Conservation (phyloP, 768 basidiomycete species). For the Termitomyces sp. region DNA sequence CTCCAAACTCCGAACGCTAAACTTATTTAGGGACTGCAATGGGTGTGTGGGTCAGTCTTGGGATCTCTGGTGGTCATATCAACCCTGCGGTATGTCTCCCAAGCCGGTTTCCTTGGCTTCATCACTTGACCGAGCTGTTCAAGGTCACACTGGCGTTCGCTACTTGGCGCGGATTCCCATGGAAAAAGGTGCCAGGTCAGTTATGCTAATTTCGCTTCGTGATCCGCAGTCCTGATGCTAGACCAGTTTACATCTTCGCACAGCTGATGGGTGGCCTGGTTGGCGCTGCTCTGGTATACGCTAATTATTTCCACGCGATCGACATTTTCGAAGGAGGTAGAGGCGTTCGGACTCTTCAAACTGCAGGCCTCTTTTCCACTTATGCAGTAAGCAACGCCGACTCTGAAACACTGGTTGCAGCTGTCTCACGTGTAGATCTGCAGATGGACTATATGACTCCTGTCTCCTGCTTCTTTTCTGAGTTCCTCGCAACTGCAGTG, state of each 20-base stretch:
- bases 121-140: neutral
- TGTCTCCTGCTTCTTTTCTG: slow-evolving; percentile 35
- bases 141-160: slow-evolving; percentile 59
- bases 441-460: slow-evolving; percentile 27
- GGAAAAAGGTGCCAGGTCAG: slow-evolving; percentile 58
- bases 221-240: neutral
- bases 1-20: neutral
- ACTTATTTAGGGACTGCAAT: slow-evolving; percentile 31
- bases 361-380: slow-evolving; percentile 54
- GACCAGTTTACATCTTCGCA: slow-evolving; percentile 45
- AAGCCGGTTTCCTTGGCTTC: neutral
- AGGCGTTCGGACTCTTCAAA: slow-evolving; percentile 45
- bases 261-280: slow-evolving; percentile 59
- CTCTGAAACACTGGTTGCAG: neutral
- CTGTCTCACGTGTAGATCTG: neutral
- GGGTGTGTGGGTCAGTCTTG: slow-evolving; percentile 42
- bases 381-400: slow-evolving; percentile 41
- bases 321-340: slow-evolving; percentile 55
- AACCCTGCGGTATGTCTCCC: slow-evolving; percentile 27
- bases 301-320: slow-evolving; percentile 65
- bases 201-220: neutral
- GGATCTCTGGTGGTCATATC: slow-evolving; percentile 46
- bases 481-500: slow-evolving; percentile 58
- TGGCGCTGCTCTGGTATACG: slow-evolving; percentile 57
- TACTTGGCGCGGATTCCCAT: slow-evolving; percentile 61